Conservation (phyloP, 805 yeast genomes). For the Yarrowia sp. region DNA sequence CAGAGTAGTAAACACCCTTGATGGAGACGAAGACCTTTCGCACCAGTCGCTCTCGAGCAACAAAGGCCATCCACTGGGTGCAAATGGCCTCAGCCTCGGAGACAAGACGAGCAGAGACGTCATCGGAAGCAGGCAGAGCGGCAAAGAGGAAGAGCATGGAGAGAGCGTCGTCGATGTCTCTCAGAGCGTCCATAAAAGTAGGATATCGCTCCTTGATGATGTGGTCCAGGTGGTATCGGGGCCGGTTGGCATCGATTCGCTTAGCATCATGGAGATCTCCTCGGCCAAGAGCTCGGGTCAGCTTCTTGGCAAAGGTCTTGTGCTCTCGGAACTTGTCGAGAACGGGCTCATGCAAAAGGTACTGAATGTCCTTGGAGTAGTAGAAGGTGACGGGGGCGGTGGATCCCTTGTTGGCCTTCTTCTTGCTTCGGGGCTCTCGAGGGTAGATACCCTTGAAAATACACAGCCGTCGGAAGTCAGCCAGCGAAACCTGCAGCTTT, state of each 20-base stretch:
- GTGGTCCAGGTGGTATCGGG: slow-evolving; percentile 82
- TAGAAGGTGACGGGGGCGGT: slow-evolving; percentile 95
- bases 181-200: slow-evolving; percentile 82
- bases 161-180: slow-evolving; percentile 93
- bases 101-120: slow-evolving; percentile 75
- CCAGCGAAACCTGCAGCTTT: slow-evolving; percentile 86
- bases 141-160: slow-evolving; percentile 93
- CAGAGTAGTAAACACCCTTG: slow-evolving; percentile 96
- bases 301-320: slow-evolving; percentile 87
- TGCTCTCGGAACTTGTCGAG: slow-evolving; percentile 90
- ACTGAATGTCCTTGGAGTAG: slow-evolving; percentile 90
- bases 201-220: slow-evolving; percentile 95
- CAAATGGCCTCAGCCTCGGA: slow-evolving; percentile 82
- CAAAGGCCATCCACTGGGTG: slow-evolving; percentile 93
- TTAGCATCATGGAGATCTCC: slow-evolving; percentile 90
- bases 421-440: slow-evolving; percentile 91
- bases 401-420: slow-evolving; percentile 97
- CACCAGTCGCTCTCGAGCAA: slow-evolving; percentile 77
- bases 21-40: slow-evolving; percentile 92
- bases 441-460: slow-evolving; percentile 98
- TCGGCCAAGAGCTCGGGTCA: slow-evolving; percentile 84
- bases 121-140: slow-evolving; percentile 90
- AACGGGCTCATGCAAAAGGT: slow-evolving; percentile 91
- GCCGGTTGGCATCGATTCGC: slow-evolving; percentile 74
- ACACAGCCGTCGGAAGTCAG: slow-evolving; percentile 91